These are phyloP conservation scores for Coniochaeta sp. DNA, from an alignment of 2,329 filamentous ascomycete genomes.

Conservation along the genomic window DNA sequence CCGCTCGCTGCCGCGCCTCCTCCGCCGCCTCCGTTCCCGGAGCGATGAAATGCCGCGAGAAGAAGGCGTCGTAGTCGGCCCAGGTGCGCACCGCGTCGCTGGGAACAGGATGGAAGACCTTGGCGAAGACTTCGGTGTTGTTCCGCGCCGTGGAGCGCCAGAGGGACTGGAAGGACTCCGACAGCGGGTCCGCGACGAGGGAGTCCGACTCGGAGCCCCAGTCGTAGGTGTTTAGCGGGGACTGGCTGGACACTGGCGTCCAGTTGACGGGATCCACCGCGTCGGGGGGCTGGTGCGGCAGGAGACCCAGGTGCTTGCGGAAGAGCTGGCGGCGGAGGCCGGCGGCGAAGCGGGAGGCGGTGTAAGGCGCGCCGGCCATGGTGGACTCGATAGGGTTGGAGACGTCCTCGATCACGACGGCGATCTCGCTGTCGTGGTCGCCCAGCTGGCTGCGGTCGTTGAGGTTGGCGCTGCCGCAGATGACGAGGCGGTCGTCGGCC, in stretches of 20 bases:
- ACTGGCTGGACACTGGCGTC: constrained; percentile 61
- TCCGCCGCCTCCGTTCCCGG: constrained; percentile 36
- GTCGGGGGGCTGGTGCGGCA: constrained; percentile 67
- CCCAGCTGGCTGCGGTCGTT: constrained; percentile 69
- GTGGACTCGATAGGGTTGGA: constrained; percentile 58
- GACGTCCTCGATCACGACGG: constrained; percentile 84
- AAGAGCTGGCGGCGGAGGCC: constrained; percentile 80
- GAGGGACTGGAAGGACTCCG: constrained; percentile 57
- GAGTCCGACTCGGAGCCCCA: constrained; percentile 61
- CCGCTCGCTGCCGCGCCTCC: constrained; percentile 36
- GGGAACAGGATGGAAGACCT: constrained; percentile 75
- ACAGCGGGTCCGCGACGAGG: constrained; percentile 68
- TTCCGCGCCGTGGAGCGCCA: constrained; percentile 67
- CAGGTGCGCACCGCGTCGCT: constrained; percentile 61
- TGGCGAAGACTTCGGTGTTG: constrained; percentile 76
- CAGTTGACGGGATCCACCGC: constrained; percentile 67
- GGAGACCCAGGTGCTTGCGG: constrained; percentile 83
- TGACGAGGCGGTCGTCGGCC: constrained; percentile 73
- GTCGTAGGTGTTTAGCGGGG: constrained; percentile 59
- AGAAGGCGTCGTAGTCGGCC: constrained; percentile 69
- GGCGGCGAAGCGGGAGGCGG: constrained; percentile 68
- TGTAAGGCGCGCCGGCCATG: constrained; percentile 68
- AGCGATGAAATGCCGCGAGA: constrained; percentile 56
- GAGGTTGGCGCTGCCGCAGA: constrained; percentile 63
- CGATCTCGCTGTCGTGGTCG: constrained; percentile 79